These are phyloP conservation scores for Quercus parvula DNA, from an alignment of 306 rosid species.

Conservation along the genomic window DNA sequence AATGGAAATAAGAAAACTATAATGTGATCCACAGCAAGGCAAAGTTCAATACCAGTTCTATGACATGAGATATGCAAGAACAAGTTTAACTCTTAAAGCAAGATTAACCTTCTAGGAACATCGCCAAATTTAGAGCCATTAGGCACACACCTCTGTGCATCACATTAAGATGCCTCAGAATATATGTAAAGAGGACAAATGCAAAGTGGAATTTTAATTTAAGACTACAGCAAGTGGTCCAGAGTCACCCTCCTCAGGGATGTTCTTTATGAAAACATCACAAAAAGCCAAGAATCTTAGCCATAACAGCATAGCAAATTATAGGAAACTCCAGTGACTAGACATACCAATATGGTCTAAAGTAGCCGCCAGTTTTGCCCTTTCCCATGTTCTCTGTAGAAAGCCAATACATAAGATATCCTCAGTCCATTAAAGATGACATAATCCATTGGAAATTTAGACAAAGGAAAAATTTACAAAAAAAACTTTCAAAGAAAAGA, in stretches of 20 bases:
- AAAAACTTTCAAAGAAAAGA: not conserved
- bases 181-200: not conserved
- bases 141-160: not conserved
- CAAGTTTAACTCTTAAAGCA: not conserved
- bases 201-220: slow-evolving; percentile 11
- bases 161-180: too few species aligned
- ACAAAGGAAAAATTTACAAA: not conserved
- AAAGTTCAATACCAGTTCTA: not conserved
- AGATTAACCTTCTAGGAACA: not conserved
- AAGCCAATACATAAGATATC: slow-evolving; percentile 1
- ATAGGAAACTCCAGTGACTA: slow-evolving; percentile 16
- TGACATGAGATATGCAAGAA: not conserved
- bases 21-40: not conserved
- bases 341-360: slow-evolving; percentile 87
- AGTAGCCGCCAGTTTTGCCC: slow-evolving; percentile 78
- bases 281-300: not conserved
- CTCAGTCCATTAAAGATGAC: not conserved
- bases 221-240: not conserved
- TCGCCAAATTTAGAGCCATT: not conserved
- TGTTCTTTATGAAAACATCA: slow-evolving; percentile 5
- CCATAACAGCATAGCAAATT: slow-evolving; percentile 10
- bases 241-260: slow-evolving; percentile 6
- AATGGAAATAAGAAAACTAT: not conserved
- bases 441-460: not conserved
- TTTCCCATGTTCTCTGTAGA: slow-evolving; percentile 96